Percentiles rank a stretch among this genome's conserved stretches.
These are phyloP conservation scores for Candida vartiovaarae DNA, from an alignment of 805 yeast genomes.

Conservation along the genomic window DNA sequence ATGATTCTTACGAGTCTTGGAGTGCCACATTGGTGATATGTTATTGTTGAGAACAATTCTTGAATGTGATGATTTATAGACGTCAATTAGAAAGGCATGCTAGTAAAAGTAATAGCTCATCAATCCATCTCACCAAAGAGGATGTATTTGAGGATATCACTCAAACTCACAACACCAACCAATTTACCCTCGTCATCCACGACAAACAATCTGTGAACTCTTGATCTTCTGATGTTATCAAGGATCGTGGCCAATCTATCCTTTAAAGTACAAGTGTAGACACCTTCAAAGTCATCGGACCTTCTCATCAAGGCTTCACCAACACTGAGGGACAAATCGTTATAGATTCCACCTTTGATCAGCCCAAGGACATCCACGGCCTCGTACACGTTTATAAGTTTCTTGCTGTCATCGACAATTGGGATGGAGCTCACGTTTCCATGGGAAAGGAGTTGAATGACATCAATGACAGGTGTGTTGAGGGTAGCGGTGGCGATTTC, in stretches of 20 bases:
- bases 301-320: slow-evolving; percentile 94
- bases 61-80: neutral
- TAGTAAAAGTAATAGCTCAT: too few relatives aligned
- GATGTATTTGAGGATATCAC: slow-evolving; percentile 83
- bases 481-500: slow-evolving; percentile 72
- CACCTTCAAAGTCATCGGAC: slow-evolving; percentile 96
- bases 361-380: slow-evolving; percentile 90
- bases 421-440: slow-evolving; percentile 90
- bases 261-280: slow-evolving; percentile 84
- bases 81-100: neutral
- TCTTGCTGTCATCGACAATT: slow-evolving; percentile 68
- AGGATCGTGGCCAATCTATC: slow-evolving; percentile 84
- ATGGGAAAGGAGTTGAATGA: slow-evolving; percentile 71
- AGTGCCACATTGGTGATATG: slow-evolving; percentile 42
- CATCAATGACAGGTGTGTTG: slow-evolving; percentile 91
- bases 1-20: slow-evolving; percentile 69
- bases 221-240: slow-evolving; percentile 87
- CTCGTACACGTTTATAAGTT: slow-evolving; percentile 84
- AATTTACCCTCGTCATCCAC: slow-evolving; percentile 79
- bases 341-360: slow-evolving; percentile 90
- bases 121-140: slow-evolving; percentile 46
- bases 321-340: slow-evolving; percentile 82
- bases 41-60: neutral
- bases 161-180: slow-evolving; percentile 79
- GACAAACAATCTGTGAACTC: slow-evolving; percentile 87